A percentile compares a stretch with the other conserved stretches of the same genome.
Conservation (phyloP, 352 stramenopile genomes). For the Pythium pyrilobum region DNA sequence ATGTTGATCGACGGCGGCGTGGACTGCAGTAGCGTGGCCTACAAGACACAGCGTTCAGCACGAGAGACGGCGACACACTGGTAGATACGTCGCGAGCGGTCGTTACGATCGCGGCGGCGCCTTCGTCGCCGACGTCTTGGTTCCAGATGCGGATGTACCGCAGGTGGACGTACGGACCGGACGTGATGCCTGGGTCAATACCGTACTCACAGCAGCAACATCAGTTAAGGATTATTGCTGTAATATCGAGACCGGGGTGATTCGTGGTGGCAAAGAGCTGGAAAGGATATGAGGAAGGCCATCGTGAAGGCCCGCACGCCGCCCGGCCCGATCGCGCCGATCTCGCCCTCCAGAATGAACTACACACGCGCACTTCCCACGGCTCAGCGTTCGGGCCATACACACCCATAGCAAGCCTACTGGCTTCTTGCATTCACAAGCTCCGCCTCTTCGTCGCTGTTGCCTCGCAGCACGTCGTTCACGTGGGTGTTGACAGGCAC, state of each 20-base stretch:
- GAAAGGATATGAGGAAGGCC: slow-evolving; percentile 78
- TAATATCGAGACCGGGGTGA: not conserved
- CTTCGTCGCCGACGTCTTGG: slow-evolving; percentile 73
- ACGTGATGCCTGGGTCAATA: slow-evolving; percentile 52
- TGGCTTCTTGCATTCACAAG: slow-evolving; percentile 47
- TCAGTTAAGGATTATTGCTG: slow-evolving; percentile 37
- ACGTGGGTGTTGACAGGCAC: slow-evolving; percentile 58
- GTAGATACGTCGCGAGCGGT: not conserved
- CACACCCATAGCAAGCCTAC: too few relatives aligned
- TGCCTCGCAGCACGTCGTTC: slow-evolving; percentile 61
- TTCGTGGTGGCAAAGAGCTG: not conserved
- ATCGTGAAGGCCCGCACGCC: slow-evolving; percentile 61
- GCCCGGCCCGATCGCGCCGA: slow-evolving; percentile 49
- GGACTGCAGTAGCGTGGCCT: slow-evolving; percentile 42
- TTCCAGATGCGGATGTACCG: slow-evolving; percentile 81
- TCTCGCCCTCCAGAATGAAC: slow-evolving; percentile 76
- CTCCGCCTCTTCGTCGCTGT: slow-evolving; percentile 54
- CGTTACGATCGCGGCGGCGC: slow-evolving; percentile 57
- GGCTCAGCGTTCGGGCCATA: too few relatives aligned
- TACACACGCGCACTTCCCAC: slow-evolving; percentile 19
- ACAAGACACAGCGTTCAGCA: not conserved
- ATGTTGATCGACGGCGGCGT: slow-evolving; percentile 50
- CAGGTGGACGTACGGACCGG: slow-evolving; percentile 56
- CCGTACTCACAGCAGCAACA: slow-evolving; percentile 30
- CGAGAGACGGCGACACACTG: not conserved